Base-by-base conservation (phyloP, 2,329 filamentous ascomycete genomes). In the Talaromyces marneffei region DNA sequence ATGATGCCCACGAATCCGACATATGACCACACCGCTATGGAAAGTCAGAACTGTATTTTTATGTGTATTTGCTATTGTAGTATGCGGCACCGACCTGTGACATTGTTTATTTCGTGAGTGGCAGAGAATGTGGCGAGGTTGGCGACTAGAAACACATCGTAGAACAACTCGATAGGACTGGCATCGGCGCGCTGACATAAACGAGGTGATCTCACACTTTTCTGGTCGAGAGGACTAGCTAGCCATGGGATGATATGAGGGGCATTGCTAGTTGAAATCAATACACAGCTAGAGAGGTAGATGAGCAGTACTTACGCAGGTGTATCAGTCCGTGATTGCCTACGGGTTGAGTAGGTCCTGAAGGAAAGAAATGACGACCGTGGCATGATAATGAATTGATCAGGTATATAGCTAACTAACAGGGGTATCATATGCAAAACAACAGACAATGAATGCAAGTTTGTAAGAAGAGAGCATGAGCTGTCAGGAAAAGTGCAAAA, bases 81-180 rank as follows among this genome's bases (percentile, higher is more conserved):
- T 29, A 14, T 7, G 23, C 31, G 50, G 29, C 62, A 68, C 71
- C 66, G 65, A 74, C 73, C 70, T 67, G 75, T 69, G 16, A 72
- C 59, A 64, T 82, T 79, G 65, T 82, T 83, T 64, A 85, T 83
- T 44, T 84, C 80, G 65, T 83, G 80, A 4, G 78, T 75, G 8
- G 76, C 76, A 3, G 82, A 83, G 66, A 88, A 88, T 12, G 86
- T 85, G 4, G 83, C 84, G 59, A 88, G 76, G 66, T 88, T 88
- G 60, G 85, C 86, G 6, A 87, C 83, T 62, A 86, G 84, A 66
- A 85, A 85, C 0, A 86, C 73, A 68, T 85, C 83, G 66, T 83
- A 85, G 68, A 85, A 85, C 2, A 85, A 73, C 67, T 85, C 80
- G 48, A 82, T 77, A n/a, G 81, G 79, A 2, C 77, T 83, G 5